A percentile compares a stretch with the other conserved stretches of the same genome.
Conservation (phyloP, 306 rosid species). For the Cucumis melo region DNA sequence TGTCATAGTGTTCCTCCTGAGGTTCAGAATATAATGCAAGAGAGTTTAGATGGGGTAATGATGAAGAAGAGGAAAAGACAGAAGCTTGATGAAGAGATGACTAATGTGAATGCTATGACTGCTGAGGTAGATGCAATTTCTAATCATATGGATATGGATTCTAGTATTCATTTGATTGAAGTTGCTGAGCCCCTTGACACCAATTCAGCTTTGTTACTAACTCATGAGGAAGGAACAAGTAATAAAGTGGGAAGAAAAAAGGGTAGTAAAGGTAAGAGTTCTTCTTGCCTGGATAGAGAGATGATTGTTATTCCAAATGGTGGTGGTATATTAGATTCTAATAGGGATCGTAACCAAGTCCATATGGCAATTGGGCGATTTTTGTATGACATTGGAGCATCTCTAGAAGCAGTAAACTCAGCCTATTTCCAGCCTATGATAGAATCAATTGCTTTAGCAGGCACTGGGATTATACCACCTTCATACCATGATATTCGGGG, state of each 20-base stretch:
- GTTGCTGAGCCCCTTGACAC: constrained; percentile 25
- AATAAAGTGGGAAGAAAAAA: constrained; percentile 52
- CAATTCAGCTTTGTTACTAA: constrained; percentile 18
- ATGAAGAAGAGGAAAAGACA: constrained; percentile 75
- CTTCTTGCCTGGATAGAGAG: constrained; percentile 27
- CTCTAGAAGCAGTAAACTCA: constrained; percentile 66
- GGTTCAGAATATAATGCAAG: constrained; percentile 57
- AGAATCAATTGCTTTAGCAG: constrained; percentile 59
- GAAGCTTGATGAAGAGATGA: constrained; percentile 66
- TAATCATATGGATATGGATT: constrained; percentile 32
- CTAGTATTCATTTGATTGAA: constrained; percentile 25
- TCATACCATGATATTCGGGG: constrained; percentile 61
- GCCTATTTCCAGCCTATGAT: constrained; percentile 69
- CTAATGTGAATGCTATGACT: constrained; percentile 31
- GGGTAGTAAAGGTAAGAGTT: constrained; percentile 39
- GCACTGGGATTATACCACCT: constrained; percentile 34
- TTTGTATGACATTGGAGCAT: constrained; percentile 78
- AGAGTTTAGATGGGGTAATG: constrained; percentile 73
- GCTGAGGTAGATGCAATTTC: constrained; percentile 20
- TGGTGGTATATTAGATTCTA: constrained; percentile 19
- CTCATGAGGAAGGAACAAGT: constrained; percentile 29
- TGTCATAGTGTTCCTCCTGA: constrained; percentile 62
- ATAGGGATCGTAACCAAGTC: constrained; percentile 27
- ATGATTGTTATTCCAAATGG: constrained; percentile 19
- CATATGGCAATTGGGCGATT: constrained; percentile 77